These are phyloP conservation scores for Pyrus hybrid DNA, from an alignment of 331 rosid genomes.

Conservation along the genomic window DNA sequence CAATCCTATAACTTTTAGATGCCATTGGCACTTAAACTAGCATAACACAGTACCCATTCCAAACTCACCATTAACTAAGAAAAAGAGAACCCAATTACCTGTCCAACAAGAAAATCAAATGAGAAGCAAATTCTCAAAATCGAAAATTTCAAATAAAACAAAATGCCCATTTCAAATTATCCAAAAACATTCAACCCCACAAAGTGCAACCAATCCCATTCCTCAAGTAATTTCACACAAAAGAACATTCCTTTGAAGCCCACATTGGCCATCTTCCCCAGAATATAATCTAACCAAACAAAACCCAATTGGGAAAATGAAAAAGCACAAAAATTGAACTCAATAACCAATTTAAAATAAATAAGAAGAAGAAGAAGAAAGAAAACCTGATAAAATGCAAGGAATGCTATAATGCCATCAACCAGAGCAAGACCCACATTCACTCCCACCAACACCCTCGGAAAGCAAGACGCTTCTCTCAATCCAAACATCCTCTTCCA, in stretches of 20 bases:
- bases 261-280: background rate
- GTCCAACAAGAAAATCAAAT: conserved; percentile 1
- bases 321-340: background rate
- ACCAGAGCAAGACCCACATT: conserved; percentile 62
- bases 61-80: background rate
- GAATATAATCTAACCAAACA: background rate
- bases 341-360: background rate
- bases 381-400: conserved; percentile 74
- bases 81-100: background rate
- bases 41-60: background rate
- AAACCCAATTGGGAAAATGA: conserved; percentile 4
- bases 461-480: conserved; percentile 52
- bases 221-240: background rate
- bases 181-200: conserved; percentile 6
- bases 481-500: conserved; percentile 45
- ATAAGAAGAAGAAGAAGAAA: background rate
- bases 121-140: background rate
- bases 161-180: background rate
- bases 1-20: background rate
- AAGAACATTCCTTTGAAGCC: conserved; percentile 1
- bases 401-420: conserved; percentile 48
- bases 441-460: conserved; percentile 40
- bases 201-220: conserved; percentile 2
- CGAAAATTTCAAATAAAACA: background rate
- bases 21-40: background rate